Base-by-base conservation (phyloP, 805 yeast genomes). In the Kodamaea kaohsiungensis region DNA sequence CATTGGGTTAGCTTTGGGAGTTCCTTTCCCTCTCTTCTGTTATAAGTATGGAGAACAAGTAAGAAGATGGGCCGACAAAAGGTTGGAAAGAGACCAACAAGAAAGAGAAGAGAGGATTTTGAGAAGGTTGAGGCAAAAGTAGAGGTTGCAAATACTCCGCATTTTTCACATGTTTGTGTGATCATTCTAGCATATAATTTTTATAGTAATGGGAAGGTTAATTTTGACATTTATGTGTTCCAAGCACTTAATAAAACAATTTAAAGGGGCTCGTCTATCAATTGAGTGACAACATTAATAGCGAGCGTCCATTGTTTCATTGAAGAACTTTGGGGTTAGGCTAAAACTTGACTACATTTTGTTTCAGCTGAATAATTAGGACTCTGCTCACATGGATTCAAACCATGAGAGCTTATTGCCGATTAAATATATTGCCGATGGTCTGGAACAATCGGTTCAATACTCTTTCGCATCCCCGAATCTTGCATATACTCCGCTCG, bases 21-120 rank as follows among this genome's bases (percentile, higher is more conserved):
- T 85, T n/a, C 91, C 91, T 2, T 82, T 82, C 72, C 91, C 91
- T 2, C 62, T 84, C 13, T 77, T 82, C 54, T 83, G 87, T 38
- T 73, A 75, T 52, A 69, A 73, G 50, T 77, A 81, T 51, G 91
- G 91, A 10, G 86, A 82, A 59, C 68, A 73, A 22, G 65, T 86
- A 57, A 75, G 90, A 59, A 58, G 69, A n/a, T 81, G 86, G 85
- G 84, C 84, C 49, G 85, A 85, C 59, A 68, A 64, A 49, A 70
- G 77, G 51, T 73, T 81, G 55, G 86, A 81, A 46, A 61, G 60
- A 42, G 69, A 71, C 9, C 84, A 81, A 61, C 79, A 81, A 2
- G 61, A 65, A 51, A 68, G 80, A 56, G 84, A 81, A 56, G 73
- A 71, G 35, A 69, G 60, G 53, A 76, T 76, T 59, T 64, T 80